Conservation (phyloP, 2,329 filamentous ascomycete species). For the Ascocoryne sarcoides region DNA sequence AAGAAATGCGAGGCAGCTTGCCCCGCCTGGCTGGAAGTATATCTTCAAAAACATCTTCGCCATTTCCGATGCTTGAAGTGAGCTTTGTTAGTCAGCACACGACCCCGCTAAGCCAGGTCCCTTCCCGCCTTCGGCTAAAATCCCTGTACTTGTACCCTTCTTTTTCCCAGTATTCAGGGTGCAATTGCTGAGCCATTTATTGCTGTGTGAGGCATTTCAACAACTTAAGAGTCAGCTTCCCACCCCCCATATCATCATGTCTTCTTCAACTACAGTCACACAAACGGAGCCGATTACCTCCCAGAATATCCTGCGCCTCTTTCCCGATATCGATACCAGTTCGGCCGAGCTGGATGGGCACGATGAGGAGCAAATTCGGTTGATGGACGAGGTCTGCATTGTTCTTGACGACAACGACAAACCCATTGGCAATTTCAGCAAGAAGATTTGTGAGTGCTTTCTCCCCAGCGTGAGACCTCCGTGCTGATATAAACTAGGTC, state of each 20-base stretch:
- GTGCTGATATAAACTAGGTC: conserved; percentile 49
- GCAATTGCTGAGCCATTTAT: conserved; percentile 10
- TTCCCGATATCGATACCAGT: conserved; percentile 72
- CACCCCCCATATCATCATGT: conserved; percentile 20
- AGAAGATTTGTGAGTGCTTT: conserved; percentile 76
- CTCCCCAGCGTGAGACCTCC: conserved; percentile 2
- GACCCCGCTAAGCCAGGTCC: conserved; percentile 2
- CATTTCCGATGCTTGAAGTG: too few species aligned
- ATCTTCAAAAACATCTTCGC: too few species aligned
- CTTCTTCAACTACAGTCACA: conserved; percentile 39
- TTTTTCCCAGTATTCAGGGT: too few species aligned
- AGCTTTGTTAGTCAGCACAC: too few species aligned
- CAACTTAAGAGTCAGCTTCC: conserved; percentile 2
- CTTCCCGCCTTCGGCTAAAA: neutral
- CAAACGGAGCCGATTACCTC: conserved; percentile 63
- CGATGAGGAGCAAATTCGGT: conserved; percentile 91
- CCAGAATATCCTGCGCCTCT: conserved; percentile 76
- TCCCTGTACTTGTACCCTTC: too few species aligned
- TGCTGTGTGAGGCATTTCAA: conserved; percentile 11
- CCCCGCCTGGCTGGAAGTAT: too few species aligned
- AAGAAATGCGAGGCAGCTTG: too few species aligned
- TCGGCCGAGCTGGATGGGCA: conserved; percentile 73
- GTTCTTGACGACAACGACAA: conserved; percentile 86
- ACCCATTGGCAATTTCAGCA: conserved; percentile 92
- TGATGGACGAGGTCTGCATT: conserved; percentile 99